Percentiles rank a stretch among this genome's conserved stretches.
These are phyloP conservation scores for Fusarium drepaniforme DNA, from an alignment of 2,329 filamentous ascomycete genomes.

Conservation along the genomic window DNA sequence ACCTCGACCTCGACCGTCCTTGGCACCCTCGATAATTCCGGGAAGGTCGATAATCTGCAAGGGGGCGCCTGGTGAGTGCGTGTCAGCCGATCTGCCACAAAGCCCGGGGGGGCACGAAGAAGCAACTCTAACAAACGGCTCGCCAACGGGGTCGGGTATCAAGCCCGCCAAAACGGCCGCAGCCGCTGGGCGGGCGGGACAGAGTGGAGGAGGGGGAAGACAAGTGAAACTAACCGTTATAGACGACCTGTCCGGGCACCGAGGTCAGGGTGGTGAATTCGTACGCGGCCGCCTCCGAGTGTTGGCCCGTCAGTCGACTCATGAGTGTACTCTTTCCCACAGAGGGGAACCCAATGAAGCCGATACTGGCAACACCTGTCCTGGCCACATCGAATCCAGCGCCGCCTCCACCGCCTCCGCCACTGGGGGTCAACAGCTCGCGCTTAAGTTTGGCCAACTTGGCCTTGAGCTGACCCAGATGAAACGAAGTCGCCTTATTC, in stretches of 20 bases:
- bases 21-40: slow-evolving; percentile 98
- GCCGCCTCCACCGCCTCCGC: slow-evolving; percentile 82
- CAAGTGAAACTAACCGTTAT: slow-evolving; percentile 75
- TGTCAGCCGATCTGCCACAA: slow-evolving; percentile 34
- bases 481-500: slow-evolving; percentile 95
- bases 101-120: slow-evolving; percentile 17
- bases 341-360: slow-evolving; percentile 98
- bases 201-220: slow-evolving; percentile 10
- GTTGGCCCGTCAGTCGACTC: slow-evolving; percentile 93
- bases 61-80: slow-evolving; percentile 73
- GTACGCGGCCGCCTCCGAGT: slow-evolving; percentile 97
- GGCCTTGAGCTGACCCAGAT: slow-evolving; percentile 96
- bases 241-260: slow-evolving; percentile 93
- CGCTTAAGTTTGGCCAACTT: slow-evolving; percentile 98
- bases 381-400: slow-evolving; percentile 96
- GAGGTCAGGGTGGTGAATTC: slow-evolving; percentile 99
- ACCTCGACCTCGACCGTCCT: slow-evolving; percentile 97
- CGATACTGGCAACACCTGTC: slow-evolving; percentile 96
- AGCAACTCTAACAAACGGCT: slow-evolving; percentile 11
- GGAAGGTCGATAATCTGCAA: slow-evolving; percentile 98
- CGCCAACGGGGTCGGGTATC: slow-evolving; percentile 30
- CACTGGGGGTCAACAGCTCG: slow-evolving; percentile 88
- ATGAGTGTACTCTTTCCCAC: slow-evolving; percentile 99
- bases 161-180: slow-evolving; percentile 23
- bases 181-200: slow-evolving; percentile 22